Base-by-base conservation (phyloP, 1,284 basidiomycete genomes). In the Chalciporus sp. region DNA sequence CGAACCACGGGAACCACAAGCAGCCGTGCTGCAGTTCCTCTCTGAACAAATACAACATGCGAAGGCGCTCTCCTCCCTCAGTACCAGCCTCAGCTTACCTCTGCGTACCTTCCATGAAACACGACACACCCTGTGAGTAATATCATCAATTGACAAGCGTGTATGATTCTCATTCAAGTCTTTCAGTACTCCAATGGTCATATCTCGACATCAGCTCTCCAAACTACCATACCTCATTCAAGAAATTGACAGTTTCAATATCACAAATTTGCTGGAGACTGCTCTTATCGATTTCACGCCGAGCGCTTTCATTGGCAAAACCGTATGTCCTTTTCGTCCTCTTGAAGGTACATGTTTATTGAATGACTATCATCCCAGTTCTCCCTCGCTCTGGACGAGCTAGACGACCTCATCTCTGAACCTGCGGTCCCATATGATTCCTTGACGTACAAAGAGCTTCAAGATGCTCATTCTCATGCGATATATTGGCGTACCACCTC, bases 401-500 rank as follows among this genome's bases (percentile, higher is more conserved):
- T 71, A 41, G 62, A 53, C 35, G 56, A 57, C 52, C 53, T 63
- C 45, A 52, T 51, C 20, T 54, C 56, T 3, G 49, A 58, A 12
- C 41, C 55, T 35, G 20, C 10, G 14, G 10, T 37, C 42, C 47
- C 46, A 9, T 41, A 31, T 19, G 46, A 37, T 49, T 31, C 41
- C n/a, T n/a, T 16, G 19, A 46, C 23, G 29, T 44, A 41, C 5
- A 43, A 31, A 39, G 28, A 47, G 1, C n/a, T 46, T 17, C 58
- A 51, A 14, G 57, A 65, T 10, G 42, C 44, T 14, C 67, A 51
- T 23, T 49, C 69, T 14, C 50, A 59, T 37, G 69, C 62, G 6
- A 61, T 72, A 49, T 68, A 61, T 48, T 67, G 58, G 58, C 70
- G 67, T 33, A 67, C 65, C 4, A 37, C 68, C 1, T 69, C 70